These are phyloP conservation scores for Suillus discolor DNA, from an alignment of 768 basidiomycete genomes.

Conservation along the genomic window DNA sequence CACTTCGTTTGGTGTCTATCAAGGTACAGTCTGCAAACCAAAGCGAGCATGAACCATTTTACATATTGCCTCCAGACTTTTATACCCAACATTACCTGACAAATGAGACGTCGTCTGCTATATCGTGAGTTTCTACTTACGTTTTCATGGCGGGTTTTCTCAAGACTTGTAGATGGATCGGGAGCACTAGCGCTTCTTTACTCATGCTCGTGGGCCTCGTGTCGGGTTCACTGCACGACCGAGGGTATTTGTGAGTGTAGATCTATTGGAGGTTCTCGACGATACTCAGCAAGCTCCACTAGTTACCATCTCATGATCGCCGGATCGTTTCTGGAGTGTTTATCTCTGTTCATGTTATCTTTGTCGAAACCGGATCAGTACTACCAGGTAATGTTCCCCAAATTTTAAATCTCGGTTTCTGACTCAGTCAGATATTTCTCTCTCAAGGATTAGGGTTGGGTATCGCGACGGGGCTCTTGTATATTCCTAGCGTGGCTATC, in stretches of 20 bases:
- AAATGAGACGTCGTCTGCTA: slow-evolving; percentile 1
- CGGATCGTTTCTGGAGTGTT: slow-evolving; percentile 28
- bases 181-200: neutral
- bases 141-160: neutral
- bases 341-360: slow-evolving; percentile 42
- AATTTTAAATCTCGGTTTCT: neutral
- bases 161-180: neutral
- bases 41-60: neutral
- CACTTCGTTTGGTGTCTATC: neutral
- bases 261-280: neutral
- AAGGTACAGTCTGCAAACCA: neutral
- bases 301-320: slow-evolving; percentile 18
- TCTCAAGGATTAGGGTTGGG: slow-evolving; percentile 47
- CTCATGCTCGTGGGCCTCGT: neutral
- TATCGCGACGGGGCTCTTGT: slow-evolving; percentile 45
- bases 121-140: slow-evolving; percentile 1
- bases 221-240: neutral
- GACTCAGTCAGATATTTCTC: slow-evolving; percentile 39
- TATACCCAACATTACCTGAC: neutral
- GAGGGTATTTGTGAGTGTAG: slow-evolving; percentile 2
- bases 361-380: slow-evolving; percentile 35
- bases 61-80: neutral
- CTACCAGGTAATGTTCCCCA: slow-evolving; percentile 30
- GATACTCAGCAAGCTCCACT: neutral
- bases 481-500: slow-evolving; percentile 44